Base-by-base conservation (phyloP, 495 filamentous ascomycete genomes). In the Rhypophila decipiens region DNA sequence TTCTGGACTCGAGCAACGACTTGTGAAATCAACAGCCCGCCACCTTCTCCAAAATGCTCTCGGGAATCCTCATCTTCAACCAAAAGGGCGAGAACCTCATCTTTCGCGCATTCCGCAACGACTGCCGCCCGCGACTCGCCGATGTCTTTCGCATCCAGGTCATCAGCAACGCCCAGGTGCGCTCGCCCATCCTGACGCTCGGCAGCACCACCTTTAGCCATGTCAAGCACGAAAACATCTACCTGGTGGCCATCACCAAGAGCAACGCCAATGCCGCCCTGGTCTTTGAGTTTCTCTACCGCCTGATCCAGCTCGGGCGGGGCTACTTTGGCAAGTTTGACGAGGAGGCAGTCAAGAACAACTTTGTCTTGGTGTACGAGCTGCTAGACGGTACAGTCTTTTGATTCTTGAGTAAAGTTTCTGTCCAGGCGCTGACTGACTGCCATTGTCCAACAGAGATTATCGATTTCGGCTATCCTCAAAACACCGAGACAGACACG, bases 71-170 rank as follows among this genome's bases (percentile, higher is more conserved):
- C 39, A 80, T 99, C 55, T 99, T 99, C 75, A 99, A 99, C 59
- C 94, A 97, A 65, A 99, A 99, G 68, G 93, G 93, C 72, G 93
- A 99, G 75, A 96, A 96, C 66, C 86, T 99, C 53, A 99, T 99
- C 66, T 96, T 97, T 70, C 90, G 93, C 54, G 87, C 94, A 57
- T 99, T 96, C 70, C 89, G 93, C 58, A 93, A 91, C 64, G 93
- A 99, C 69, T 96, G 90, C 67, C 87, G 93, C 34, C 93, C 93
- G 18, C 87, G 93, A 17, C 85, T 99, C 37, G 91, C 93, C 66
- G 93, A 99, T 65, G 90, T 97, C 68, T 99, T 99, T 70, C 93
- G 93, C 71, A 97, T 99, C 68, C 93, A 99, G 63, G 93, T 99
- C 70, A 96, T 97, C 66, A 96, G 90, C 51, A 99, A 99, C 65